These are phyloP conservation scores for Oryza glaberrima DNA, from an alignment of 176 grass and related monocot genomes.

Conservation along the genomic window DNA sequence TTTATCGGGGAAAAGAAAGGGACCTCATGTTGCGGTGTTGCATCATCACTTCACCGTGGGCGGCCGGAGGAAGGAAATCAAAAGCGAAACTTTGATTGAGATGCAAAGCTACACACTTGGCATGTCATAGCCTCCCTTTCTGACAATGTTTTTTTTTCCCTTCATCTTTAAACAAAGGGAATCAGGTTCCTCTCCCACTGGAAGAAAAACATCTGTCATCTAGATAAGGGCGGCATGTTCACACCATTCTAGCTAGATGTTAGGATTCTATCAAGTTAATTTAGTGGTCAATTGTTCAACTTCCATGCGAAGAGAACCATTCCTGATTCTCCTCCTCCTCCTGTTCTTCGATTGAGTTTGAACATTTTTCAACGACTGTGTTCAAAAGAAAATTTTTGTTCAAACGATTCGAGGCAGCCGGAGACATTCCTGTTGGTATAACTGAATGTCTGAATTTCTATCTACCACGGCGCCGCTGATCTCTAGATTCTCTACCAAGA, in stretches of 20 bases:
- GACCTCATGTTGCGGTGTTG: neutral
- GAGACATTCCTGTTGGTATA: neutral
- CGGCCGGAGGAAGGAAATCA: neutral
- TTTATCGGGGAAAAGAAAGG: too few relatives aligned
- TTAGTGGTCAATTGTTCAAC: neutral
- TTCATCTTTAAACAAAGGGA: neutral
- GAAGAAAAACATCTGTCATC: neutral
- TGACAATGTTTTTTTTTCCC: neutral
- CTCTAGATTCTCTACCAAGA: neutral
- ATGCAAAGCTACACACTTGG: constrained; percentile 10
- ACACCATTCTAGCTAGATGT: neutral
- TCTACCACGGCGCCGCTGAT: neutral
- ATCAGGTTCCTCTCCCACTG: constrained; percentile 28
- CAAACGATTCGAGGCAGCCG: neutral
- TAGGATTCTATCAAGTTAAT: neutral
- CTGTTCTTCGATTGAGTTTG: neutral
- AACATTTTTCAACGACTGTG: neutral
- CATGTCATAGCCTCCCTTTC: neutral
- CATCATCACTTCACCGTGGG: constrained; percentile 3
- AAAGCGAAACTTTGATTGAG: neutral
- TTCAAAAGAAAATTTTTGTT: neutral
- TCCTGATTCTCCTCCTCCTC: neutral
- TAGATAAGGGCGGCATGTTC: neutral
- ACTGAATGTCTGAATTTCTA: neutral
- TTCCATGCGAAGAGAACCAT: neutral